Base-by-base conservation (phyloP, 345 rosid genomes). In the Rhodamnia argentea region DNA sequence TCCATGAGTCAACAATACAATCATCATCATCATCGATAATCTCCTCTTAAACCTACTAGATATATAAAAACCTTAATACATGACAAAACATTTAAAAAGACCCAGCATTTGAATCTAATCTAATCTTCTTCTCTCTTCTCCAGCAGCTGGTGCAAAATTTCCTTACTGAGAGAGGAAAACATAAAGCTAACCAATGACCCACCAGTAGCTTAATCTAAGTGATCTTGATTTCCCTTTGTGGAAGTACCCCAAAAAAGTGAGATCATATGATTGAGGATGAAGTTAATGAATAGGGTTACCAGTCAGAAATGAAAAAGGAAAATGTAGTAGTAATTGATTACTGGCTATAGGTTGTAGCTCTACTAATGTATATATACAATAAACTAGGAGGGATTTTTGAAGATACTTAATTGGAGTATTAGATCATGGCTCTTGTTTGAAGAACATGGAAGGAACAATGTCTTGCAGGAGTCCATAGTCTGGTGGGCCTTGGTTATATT, bases 401-500 rank as follows among this genome's bases (percentile, higher is more conserved):
- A 83, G 55, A 55, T 83, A 83, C 84, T 51, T 51, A 18, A 47
- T 44, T 32, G 86, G 85, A 70, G 42, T 32, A 70, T 70, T 56
- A 14, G 20, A 56, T 92, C 91, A 93, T 24, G 91, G 94, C 88
- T 96, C 98, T 84, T 91, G 95, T 85, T 94, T 94, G 85, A 92
- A 85, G 87, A 93, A 92, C 89, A 92, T 88, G 26, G 97, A 90
- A 84, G 99, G 99, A 83, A 94, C 90, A 2, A 96, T 90, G 88
- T 96, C 99, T 86, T 93, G 96, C 87, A 96, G 85, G 82, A 95
- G 95, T 82, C 96, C 98, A 86, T 92, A 92, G 83, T 96, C 97
- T 58, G 92, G 85, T 22, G 52, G 89, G 52, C 92, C 92, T 40
- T 91, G 94, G 4, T 87, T 92, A 56, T 87, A 88, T 44, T 89